Evolutionary conservation across 1,284 basidiomycete genomes (phyloP).

Genomic region (Meripilus lineatus): DNA sequence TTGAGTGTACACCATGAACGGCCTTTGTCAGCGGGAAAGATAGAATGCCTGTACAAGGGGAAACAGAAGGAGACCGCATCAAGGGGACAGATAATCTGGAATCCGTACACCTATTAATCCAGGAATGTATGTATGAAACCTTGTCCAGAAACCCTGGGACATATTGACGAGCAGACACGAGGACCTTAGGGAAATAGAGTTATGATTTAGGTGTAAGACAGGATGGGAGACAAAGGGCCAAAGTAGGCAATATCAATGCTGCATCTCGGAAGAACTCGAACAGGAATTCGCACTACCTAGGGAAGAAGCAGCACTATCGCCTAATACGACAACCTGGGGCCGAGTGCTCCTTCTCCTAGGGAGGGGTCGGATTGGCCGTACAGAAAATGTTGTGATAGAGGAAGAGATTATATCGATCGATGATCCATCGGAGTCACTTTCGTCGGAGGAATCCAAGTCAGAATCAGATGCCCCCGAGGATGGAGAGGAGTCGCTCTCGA

Average conservation of each 20-base stretch:
- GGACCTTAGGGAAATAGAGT: too few species aligned
- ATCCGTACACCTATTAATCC: too few species aligned
- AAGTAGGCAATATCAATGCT: not conserved
- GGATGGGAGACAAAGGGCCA: too few species aligned
- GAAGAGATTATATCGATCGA: constrained; percentile 19
- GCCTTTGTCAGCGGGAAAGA: too few species aligned
- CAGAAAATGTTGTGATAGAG: constrained; percentile 7
- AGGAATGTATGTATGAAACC: too few species aligned
- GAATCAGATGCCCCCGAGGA: constrained; percentile 13
- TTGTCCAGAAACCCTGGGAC: too few species aligned
- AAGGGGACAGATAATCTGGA: too few species aligned
- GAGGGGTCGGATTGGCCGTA: constrained; percentile 23
- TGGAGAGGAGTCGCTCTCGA: constrained; percentile 12
- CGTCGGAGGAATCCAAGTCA: constrained; percentile 12
- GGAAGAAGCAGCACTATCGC: constrained; percentile 11
- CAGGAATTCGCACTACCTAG: constrained; percentile 5
- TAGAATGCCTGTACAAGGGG: too few species aligned
- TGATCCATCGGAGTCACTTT: constrained; percentile 13
- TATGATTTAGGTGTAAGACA: too few species aligned
- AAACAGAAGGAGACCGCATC: too few species aligned
- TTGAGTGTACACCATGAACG: too few species aligned
- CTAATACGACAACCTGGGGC: constrained; percentile 22
- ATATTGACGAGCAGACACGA: too few species aligned
- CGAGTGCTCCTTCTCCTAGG: constrained; percentile 18
- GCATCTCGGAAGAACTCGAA: constrained; percentile 12